Evolutionary conservation across 805 yeast species (phyloP), one percentile per base, ranked within the genome.

Genomic region (Tetrapisispora fleetii): DNA sequence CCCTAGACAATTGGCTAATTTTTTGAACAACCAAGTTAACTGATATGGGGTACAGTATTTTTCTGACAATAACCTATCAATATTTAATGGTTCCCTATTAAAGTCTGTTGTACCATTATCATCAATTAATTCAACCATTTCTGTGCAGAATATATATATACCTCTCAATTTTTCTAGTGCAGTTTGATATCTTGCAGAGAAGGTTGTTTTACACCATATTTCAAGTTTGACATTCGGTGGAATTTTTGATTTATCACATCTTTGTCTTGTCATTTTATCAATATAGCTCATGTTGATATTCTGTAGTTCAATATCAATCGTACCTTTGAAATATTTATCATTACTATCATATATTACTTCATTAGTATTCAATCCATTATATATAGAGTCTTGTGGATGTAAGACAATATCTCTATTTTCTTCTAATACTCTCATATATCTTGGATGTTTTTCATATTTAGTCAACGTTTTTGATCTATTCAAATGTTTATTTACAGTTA

Each of bases 381-480:
- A 45, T 69, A 66, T 49, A 60, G 73, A 55, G 65, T 74, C 62
- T 47, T 78, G 78, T 37, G 95, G 83, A 62, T 85, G 84, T 53
- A 81, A 59, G 47, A 84, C 73, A 28, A 82, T 63, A 52, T 80
- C 77, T 53, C 86, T 75, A 50, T 84, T 74, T 55, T 76, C 76
- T 58, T 77, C 72, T 40, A 83, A 64, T 18, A 76, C 81, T 48
- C 87, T 72, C 62, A 77, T 77, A 47, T 85, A 81, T 54, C 98
- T 75, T 16, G 74, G 70, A 47, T 80, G 82, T 50, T 84, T 80
- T 52, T 90, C 96, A 48, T 74, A 75, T 6, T 78, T 69, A 2
- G 84, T 77, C 22, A 87, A 67, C 0, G 95, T 77, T 53, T 80
- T 81, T 48, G 89, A 80, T 56, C 97, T 74, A 61, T 83, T 78